These are phyloP conservation scores for Lyophyllum shimeji DNA, from an alignment of 768 basidiomycete species.

Conservation along the genomic window DNA sequence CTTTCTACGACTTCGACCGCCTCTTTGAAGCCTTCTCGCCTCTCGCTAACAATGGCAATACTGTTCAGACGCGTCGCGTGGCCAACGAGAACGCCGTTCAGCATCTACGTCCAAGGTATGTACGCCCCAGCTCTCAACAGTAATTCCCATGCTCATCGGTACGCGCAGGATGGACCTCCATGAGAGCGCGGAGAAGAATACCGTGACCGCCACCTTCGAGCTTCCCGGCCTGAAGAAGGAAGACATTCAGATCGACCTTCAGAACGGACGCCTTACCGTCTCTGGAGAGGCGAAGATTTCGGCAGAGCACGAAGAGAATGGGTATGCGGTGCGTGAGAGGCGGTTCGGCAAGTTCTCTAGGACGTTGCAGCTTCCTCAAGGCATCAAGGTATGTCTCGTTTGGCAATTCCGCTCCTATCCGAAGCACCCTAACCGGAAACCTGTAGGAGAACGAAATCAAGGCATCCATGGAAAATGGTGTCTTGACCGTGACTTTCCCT, in stretches of 20 bases:
- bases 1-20: conserved; percentile 2
- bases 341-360: conserved; percentile 48
- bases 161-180: conserved; percentile 47
- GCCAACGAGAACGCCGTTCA: not conserved
- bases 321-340: conserved; percentile 46
- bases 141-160: not conserved
- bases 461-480: conserved; percentile 8
- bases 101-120: not conserved
- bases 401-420: conserved; percentile 25
- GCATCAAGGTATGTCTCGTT: conserved; percentile 37
- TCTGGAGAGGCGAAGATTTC: conserved; percentile 41
- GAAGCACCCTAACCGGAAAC: not conserved
- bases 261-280: conserved; percentile 45
- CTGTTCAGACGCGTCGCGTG: not conserved
- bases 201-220: conserved; percentile 52
- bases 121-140: not conserved
- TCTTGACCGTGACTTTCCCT: conserved; percentile 10
- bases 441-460: conserved; percentile 9
- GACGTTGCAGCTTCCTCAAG: conserved; percentile 44
- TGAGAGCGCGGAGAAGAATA: conserved; percentile 39
- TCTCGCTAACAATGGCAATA: not conserved
- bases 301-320: conserved; percentile 29
- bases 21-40: not conserved
- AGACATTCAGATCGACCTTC: conserved; percentile 46
- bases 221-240: conserved; percentile 53